Evolutionary conservation across 768 basidiomycete species (phyloP), one percentile per base, ranked within the genome.

Genomic region (Hypsizygus marmoreus): DNA sequence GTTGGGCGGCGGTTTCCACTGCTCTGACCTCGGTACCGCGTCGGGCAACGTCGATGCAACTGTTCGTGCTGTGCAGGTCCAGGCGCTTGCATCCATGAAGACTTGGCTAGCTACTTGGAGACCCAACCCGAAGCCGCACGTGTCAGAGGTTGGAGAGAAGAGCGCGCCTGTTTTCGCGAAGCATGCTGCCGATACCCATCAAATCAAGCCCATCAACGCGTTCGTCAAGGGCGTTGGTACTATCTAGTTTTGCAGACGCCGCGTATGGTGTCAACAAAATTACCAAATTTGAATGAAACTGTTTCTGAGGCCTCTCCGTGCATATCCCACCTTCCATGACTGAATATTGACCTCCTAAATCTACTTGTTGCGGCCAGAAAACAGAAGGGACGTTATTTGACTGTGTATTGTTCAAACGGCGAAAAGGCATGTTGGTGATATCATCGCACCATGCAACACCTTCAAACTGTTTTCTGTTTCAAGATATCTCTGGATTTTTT

Each of bases 1-100:
- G 12, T 59, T 78, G 10, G 67, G 79, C 19, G 75, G 84, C 50
- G 86, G 82, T 0, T 88, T 84, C 73, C 86, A 88, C 54, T 76
- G 76, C 57, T 81, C 85, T 13, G 86, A 88, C 55, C 58, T 90
- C 36, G 33, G 66, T 42, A 62, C 67, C 0, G 29, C 50, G 17
- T 67, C 68, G 30, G 80, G 72, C 1, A 16, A 51, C 4, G 71
- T 70, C 4, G 84, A 87, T 50, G 49, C 72, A 13, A 79, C 79
- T 1, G 67, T 87, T 30, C 57, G 61, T 4, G 66, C 70, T 0
- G 82, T 87, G 7, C 85, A 87, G 56, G 53, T 62, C 28, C 62
- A 79, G 30, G 82, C 66, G 0, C 64, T 88, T 16, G 59, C 65
- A 17, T 69, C 73, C 22, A 81, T 87, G 61, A 74, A 74, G 53